Evolutionary conservation across 331 rosid genomes (phyloP).

Genomic region (Malus hybrid): DNA sequence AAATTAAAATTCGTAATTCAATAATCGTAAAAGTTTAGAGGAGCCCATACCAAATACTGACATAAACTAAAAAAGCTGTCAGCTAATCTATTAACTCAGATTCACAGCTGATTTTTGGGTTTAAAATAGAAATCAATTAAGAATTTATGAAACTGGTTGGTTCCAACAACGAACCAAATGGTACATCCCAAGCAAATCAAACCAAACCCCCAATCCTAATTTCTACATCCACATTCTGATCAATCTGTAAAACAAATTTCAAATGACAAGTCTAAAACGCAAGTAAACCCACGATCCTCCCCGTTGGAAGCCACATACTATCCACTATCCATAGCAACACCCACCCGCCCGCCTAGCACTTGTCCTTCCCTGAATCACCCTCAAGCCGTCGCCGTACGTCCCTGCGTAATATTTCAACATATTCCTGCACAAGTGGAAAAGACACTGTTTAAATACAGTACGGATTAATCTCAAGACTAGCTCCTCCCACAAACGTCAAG

Average conservation of each 20-base stretch:
- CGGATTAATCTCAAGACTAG: neutral
- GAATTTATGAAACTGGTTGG: neutral
- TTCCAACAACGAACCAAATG: neutral
- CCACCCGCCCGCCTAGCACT: constrained; percentile 4
- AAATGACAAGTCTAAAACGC: neutral
- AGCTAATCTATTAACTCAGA: neutral
- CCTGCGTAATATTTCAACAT: constrained; percentile 49
- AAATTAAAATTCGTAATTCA: neutral
- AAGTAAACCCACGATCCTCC: neutral
- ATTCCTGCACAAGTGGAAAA: constrained; percentile 49
- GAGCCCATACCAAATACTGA: too few relatives aligned
- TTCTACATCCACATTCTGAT: neutral
- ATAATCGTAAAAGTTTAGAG: neutral
- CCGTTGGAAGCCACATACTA: neutral
- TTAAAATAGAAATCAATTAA: neutral
- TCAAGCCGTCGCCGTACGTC: constrained; percentile 43
- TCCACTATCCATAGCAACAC: neutral
- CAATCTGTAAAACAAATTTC: neutral
- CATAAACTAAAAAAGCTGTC: too few relatives aligned
- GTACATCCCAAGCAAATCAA: neutral
- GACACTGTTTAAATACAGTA: neutral
- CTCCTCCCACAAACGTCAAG: neutral
- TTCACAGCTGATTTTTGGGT: neutral
- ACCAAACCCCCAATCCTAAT: constrained; percentile 6
- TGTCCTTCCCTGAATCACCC: constrained; percentile 35